These are phyloP conservation scores for Allium cepa DNA, from an alignment of 106 monocot species.

Conservation along the genomic window DNA sequence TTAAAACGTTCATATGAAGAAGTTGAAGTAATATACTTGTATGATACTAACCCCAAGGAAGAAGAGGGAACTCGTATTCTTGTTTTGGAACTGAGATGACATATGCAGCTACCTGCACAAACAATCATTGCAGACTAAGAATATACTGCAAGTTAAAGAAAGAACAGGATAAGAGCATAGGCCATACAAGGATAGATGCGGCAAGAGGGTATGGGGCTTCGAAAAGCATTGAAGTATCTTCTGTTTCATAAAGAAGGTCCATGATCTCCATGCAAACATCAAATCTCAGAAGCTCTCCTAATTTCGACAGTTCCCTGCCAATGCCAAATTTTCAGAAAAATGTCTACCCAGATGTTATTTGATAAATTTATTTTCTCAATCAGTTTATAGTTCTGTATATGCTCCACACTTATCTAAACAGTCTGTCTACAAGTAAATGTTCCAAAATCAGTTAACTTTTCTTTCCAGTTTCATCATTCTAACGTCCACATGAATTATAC, in stretches of 20 bases:
- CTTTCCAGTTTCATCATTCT: no score
- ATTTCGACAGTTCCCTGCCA: constrained; percentile 60
- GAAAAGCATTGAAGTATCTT: constrained; percentile 36
- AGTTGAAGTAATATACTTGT: not conserved
- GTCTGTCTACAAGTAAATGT: no score
- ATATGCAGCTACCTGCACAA: constrained; percentile 64
- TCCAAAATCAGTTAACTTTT: no score
- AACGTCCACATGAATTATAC: no score
- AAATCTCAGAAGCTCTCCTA: constrained; percentile 53
- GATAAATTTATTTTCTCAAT: no score
- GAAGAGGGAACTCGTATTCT: constrained; percentile 69
- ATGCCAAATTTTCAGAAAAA: not conserved
- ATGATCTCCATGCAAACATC: constrained; percentile 81
- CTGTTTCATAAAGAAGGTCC: constrained; percentile 87
- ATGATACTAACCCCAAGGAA: constrained; percentile 78
- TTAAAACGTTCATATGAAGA: no score
- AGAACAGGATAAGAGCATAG: no score
- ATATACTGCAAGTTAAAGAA: no score
- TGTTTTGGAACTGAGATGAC: constrained; percentile 64
- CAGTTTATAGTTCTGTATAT: no score
- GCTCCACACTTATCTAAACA: no score
- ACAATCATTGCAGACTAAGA: not conserved
- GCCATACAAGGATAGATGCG: constrained; percentile 52
- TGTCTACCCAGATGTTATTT: no score
- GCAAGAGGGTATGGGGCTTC: constrained; percentile 34